phyloP scores from a whole-genome alignment of 352 stramenopile genomes.

The Globisporangium cederbergense region DNA sequence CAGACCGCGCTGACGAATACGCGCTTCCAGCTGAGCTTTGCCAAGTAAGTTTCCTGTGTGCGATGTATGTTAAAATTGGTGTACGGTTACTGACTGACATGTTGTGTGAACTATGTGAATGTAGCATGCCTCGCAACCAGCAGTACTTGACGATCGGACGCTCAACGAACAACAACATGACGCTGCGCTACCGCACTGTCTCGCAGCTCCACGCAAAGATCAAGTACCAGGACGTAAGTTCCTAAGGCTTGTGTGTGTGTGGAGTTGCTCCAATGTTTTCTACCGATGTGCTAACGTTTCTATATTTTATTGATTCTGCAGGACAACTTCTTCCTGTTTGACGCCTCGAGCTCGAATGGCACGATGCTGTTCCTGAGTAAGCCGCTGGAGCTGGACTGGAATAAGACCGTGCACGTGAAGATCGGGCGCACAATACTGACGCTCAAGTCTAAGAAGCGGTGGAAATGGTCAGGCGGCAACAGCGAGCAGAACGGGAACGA shows the following conservation, averaged over 20 bases:
- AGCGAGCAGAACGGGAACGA: conserved; percentile 38
- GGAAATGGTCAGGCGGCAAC: conserved; percentile 64
- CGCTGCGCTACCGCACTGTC: conserved; percentile 79
- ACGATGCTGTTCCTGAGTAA: conserved; percentile 85
- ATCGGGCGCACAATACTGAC: conserved; percentile 83
- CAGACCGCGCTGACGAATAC: conserved; percentile 88
- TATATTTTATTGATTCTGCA: conserved; percentile 18
- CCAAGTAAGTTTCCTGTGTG: conserved; percentile 51
- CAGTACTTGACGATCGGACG: conserved; percentile 75
- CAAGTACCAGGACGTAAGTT: conserved; percentile 76
- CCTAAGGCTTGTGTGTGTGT: background rate
- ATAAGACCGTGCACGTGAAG: conserved; percentile 80
- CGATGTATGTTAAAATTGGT: background rate
- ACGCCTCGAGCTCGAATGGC: conserved; percentile 77
- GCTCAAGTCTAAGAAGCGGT: conserved; percentile 81
- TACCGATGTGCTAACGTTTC: too few relatives aligned
- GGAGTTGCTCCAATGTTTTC: too few relatives aligned
- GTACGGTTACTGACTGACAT: background rate
- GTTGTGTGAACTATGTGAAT: conserved; percentile 7
- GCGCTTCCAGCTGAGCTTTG: conserved; percentile 91
- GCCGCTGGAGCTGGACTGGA: conserved; percentile 78
- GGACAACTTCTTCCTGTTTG: conserved; percentile 75
- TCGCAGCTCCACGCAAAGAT: conserved; percentile 83
- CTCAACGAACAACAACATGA: conserved; percentile 86
- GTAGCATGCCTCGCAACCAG: conserved; percentile 55